Evolutionary conservation across 1,284 basidiomycete species (phyloP), one percentile per base, ranked within the genome.

Genomic region (Pascua guehoae): DNA sequence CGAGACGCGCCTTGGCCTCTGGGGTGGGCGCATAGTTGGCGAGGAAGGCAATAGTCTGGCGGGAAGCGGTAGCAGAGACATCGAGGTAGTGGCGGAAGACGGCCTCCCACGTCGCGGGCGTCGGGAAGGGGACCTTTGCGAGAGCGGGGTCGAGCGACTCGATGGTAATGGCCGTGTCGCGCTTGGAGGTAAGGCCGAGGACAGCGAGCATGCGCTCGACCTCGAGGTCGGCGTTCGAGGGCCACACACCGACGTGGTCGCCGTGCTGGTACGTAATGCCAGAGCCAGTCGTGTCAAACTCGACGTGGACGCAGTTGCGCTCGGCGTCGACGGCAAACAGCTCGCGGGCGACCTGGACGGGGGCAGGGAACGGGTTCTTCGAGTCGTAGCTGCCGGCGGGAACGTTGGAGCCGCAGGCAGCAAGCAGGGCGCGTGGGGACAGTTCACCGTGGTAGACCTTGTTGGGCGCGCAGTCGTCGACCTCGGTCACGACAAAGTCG

Each of bases 191-290:
- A 4, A 98, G 83, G 24, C 94, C 94, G 47, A 98, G 86, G 52
- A 89, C 84, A 62, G 84, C 86, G 18, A 98, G 83, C 46, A 95
- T 84, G 56, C 95, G 88, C 56, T 91, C 86, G 44, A 98, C 93
- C 72, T 98, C 93, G 51, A 86, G 73, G 63, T 97, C 91, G 3
- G 95, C 85, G 78, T 98, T 98, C 58, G 86, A 86, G 15, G 96
- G 93, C 96, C 96, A 98, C 48, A 98, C 85, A 61, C 93, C 95
- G 62, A 97, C 86, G 75, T 98, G 95, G 77, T 98, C 95, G 59
- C 95, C 95, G 66, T 97, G 93, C 78, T 98, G 95, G 79, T 98
- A 98, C n/a, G 88, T 89, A 70, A 98, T 89, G 56, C 94, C 94
- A 50, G 92, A 94, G 43, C 91, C 91, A 76, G 94, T 91, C 41